These are phyloP conservation scores for Candida glaebosa DNA, from an alignment of 805 yeast genomes.

Conservation along the genomic window DNA sequence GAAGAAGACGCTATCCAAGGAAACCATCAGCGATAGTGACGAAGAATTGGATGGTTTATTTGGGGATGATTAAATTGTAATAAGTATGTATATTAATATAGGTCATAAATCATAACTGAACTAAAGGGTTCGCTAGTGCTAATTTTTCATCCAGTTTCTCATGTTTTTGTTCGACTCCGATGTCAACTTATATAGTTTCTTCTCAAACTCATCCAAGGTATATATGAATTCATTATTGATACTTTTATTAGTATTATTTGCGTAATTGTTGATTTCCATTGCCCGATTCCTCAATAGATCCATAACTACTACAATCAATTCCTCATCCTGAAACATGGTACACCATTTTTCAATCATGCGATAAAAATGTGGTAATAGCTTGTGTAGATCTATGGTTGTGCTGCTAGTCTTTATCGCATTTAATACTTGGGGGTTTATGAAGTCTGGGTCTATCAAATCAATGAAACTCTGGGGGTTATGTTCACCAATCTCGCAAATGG, in stretches of 20 bases:
- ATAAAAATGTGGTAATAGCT: constrained; percentile 65
- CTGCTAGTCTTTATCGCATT: constrained; percentile 83
- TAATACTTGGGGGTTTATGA: constrained; percentile 58
- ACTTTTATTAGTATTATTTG: constrained; percentile 50
- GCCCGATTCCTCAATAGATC: constrained; percentile 61
- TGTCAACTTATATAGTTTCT: constrained; percentile 50
- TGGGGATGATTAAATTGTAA: constrained; percentile 8
- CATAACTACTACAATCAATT: constrained; percentile 48
- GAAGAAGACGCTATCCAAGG: constrained; percentile 26
- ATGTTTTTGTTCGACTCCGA: constrained; percentile 44
- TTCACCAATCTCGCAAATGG: constrained; percentile 36
- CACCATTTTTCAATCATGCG: constrained; percentile 76
- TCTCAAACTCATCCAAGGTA: constrained; percentile 77
- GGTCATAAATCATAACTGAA: constrained; percentile 11
- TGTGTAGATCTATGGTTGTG: constrained; percentile 59
- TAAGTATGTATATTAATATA: constrained; percentile 2
- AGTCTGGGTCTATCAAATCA: constrained; percentile 68
- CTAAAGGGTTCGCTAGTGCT: constrained; percentile 2
- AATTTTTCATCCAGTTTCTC: constrained; percentile 34
- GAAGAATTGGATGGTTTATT: constrained; percentile 35
- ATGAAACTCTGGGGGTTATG: constrained; percentile 48
- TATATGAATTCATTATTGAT: constrained; percentile 51
- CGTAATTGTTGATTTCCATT: constrained; percentile 67
- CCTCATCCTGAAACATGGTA: constrained; percentile 61
- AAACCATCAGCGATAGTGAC: constrained; percentile 44